Percentiles rank a stretch among this genome's conserved stretches.
Evolutionary conservation across 2,329 filamentous ascomycete species (phyloP).

Genomic region (Alternaria sp.): DNA sequence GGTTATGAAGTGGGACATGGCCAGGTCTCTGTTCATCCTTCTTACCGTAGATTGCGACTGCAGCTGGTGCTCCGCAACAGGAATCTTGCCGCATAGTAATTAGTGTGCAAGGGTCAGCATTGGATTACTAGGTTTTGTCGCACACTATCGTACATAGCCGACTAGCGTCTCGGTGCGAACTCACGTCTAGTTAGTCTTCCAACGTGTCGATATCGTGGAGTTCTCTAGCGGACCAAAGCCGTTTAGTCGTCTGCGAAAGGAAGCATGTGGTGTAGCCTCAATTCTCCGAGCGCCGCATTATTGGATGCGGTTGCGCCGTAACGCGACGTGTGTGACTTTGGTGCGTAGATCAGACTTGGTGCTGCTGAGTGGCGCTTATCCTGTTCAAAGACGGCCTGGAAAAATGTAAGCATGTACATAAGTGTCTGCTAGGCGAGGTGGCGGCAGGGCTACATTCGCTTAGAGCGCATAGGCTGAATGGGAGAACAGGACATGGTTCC

Average conservation of each 20-base stretch:
- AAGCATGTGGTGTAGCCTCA: slow-evolving; percentile 1
- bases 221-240: slow-evolving; percentile 8
- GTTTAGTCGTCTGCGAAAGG: background rate
- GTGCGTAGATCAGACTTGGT: slow-evolving; percentile 1
- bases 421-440: background rate
- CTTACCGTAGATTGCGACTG: background rate
- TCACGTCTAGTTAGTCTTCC: background rate
- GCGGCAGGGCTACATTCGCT: background rate
- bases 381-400: background rate
- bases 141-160: slow-evolving; percentile 6
- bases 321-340: slow-evolving; percentile 1
- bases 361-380: background rate
- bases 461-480: background rate
- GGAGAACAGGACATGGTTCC: background rate
- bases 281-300: slow-evolving; percentile 1
- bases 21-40: background rate
- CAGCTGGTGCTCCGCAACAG: slow-evolving; percentile 2
- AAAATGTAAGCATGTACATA: background rate
- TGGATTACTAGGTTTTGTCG: background rate
- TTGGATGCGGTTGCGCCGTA: background rate
- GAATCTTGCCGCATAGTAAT: slow-evolving; percentile 4
- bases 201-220: slow-evolving; percentile 7
- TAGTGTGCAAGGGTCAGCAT: background rate
- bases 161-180: background rate
- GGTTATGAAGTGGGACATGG: background rate